These are phyloP conservation scores for Rhizopus delemar DNA, from an alignment of 371 early-diverging fungal species.

Conservation along the genomic window DNA sequence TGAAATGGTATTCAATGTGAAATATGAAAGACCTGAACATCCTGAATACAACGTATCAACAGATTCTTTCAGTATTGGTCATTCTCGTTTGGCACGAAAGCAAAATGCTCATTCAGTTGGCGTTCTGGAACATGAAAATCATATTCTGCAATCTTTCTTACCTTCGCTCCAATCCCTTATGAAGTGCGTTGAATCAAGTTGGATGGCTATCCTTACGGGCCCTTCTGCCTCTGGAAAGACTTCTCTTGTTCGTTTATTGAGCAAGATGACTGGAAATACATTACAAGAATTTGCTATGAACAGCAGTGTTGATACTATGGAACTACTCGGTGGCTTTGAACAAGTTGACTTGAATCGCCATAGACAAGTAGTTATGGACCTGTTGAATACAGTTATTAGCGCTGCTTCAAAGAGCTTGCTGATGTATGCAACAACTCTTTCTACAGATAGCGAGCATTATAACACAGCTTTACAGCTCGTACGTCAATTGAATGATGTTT, in stretches of 20 bases:
- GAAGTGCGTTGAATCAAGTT: conserved; percentile 86
- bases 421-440: conserved; percentile 24
- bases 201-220: conserved; percentile 94
- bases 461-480: conserved; percentile 29
- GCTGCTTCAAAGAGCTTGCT: conserved; percentile 35
- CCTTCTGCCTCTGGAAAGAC: conserved; percentile 89
- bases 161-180: conserved; percentile 76
- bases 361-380: conserved; percentile 57
- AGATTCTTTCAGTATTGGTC: conserved; percentile 63
- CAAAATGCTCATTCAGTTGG: conserved; percentile 14
- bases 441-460: conserved; percentile 18
- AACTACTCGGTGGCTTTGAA: conserved; percentile 96
- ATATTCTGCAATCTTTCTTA: conserved; percentile 70
- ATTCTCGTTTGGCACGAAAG: conserved; percentile 63
- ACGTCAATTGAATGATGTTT: conserved; percentile 44
- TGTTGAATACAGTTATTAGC: conserved; percentile 28
- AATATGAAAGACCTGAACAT: conserved; percentile 43
- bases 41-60: conserved; percentile 47
- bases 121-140: conserved; percentile 48
- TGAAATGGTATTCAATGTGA: conserved; percentile 61
- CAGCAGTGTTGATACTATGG: conserved; percentile 91
- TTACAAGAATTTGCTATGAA: conserved; percentile 95
- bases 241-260: conserved; percentile 79
- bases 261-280: conserved; percentile 76
- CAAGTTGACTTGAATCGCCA: conserved; percentile 90